Base-by-base conservation (phyloP, 1,284 basidiomycete genomes). In the Bjerkandera adusta region DNA sequence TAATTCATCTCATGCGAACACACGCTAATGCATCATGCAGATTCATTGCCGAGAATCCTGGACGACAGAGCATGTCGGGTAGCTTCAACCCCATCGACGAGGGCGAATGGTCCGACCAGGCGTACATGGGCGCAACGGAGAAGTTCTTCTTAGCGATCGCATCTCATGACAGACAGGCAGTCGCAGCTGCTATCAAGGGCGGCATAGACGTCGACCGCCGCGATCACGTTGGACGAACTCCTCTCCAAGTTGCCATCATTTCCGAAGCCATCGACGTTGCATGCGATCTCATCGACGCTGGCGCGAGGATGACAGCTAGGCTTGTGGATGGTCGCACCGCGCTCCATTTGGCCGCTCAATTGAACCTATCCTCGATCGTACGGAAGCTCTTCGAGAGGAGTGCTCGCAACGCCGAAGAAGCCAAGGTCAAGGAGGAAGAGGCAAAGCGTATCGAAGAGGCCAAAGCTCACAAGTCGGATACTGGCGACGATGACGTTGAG, bases 21-120 rank as follows among this genome's bases (percentile, higher is more conserved):
- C 20, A 43, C 21, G 16, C 7, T 25, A 16, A n/a, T 20, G 33
- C 43, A n/a, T 2, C 46, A 43, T n/a, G 2, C 46, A 78, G 76
- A 26, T 80, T 80, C 58, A 75, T 82, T 29, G 60, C 76, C 53
- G 77, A 81, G 42, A 72, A 82, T 51, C 77, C 79, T 1, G 79
- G 79, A 0, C 75, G 79, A 13, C 79, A 83, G 58, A 75, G 66
- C 39, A 73, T 81, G 27, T 74, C 79, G 0, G 80, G 80, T 2
- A 79, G 76, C 53, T 83, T 83, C 68, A 76, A 79, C 43, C 80
- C 80, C 0, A 81, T 82, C 51, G 79, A 83, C 52, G 75, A 73
- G n/a, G 79, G 77, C 7, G 79, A 81, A 66, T 83, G 81, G 81
- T 72, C 72, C 43, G 76, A 70, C 32, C 75, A 78, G 48, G 77